phyloP scores from a whole-genome alignment of 2,329 filamentous ascomycete genomes.

The Talaromyces funiculosus region DNA sequence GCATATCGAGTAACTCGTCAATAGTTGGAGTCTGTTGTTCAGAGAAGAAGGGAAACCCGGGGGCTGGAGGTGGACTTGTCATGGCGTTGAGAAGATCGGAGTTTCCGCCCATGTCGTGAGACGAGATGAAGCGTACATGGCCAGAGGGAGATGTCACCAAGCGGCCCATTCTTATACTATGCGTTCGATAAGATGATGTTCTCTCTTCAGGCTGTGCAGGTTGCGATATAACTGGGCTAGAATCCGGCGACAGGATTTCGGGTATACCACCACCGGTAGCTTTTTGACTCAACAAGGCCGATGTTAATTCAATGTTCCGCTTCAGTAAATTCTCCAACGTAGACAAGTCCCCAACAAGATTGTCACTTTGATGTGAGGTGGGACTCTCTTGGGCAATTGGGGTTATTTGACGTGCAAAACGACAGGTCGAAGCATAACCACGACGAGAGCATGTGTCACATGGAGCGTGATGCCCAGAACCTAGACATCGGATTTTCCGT shows the following conservation, averaged over 20 bases:
- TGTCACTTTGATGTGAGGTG: background rate
- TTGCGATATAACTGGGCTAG: background rate
- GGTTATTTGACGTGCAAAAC: background rate
- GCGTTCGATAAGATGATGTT: background rate
- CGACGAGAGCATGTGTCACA: background rate
- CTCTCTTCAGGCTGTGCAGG: background rate
- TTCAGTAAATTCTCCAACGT: background rate
- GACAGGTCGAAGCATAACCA: background rate
- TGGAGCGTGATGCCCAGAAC: background rate
- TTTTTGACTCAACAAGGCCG: background rate
- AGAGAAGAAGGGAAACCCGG: too few species aligned
- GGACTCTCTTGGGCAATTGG: background rate
- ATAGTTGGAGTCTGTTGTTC: too few species aligned
- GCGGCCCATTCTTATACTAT: background rate
- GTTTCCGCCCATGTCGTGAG: too few species aligned
- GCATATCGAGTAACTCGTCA: too few species aligned
- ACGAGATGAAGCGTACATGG: too few species aligned
- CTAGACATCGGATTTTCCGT: background rate
- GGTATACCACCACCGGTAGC: background rate
- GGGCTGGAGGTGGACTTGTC: too few species aligned
- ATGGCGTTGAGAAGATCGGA: too few species aligned
- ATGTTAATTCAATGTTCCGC: background rate
- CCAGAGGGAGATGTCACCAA: background rate
- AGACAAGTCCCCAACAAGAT: background rate
- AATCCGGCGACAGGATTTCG: background rate